A percentile compares a stretch with the other conserved stretches of the same genome.
Conservation (phyloP, 352 stramenopile genomes). For the Phytophthora brassicae region DNA sequence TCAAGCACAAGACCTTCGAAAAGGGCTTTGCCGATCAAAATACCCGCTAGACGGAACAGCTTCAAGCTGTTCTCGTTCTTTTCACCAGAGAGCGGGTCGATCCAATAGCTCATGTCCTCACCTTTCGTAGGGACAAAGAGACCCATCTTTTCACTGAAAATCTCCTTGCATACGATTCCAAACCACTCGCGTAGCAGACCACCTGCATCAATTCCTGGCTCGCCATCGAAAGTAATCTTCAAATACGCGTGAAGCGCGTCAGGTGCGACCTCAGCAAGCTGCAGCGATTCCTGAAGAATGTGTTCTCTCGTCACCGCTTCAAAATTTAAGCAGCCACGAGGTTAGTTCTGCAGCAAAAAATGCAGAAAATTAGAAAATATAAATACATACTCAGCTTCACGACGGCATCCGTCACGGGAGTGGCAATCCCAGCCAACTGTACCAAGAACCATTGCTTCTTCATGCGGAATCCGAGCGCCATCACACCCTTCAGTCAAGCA, state of each 20-base stretch:
- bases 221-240: conserved; percentile 66
- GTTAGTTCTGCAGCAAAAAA: background rate
- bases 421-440: conserved; percentile 64
- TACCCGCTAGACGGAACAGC: conserved; percentile 64
- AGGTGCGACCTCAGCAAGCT: conserved; percentile 40
- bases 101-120: conserved; percentile 73
- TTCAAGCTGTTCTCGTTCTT: conserved; percentile 47
- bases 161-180: conserved; percentile 49
- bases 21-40: conserved; percentile 64
- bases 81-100: conserved; percentile 56
- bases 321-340: background rate
- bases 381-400: conserved; percentile 60
- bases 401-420: conserved; percentile 60
- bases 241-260: conserved; percentile 65
- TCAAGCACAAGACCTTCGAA: conserved; percentile 68
- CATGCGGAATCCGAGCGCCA: conserved; percentile 72
- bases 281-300: conserved; percentile 59
- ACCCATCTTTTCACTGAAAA: conserved; percentile 56
- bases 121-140: conserved; percentile 63
- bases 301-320: conserved; percentile 55
- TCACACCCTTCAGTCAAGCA: conserved; percentile 46
- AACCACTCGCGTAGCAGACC: conserved; percentile 75
- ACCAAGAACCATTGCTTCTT: conserved; percentile 88
- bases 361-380: background rate
- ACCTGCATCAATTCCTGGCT: conserved; percentile 67